phyloP scores from a whole-genome alignment of 2,329 filamentous ascomycete species.

The Aspergillus alliaceus region DNA sequence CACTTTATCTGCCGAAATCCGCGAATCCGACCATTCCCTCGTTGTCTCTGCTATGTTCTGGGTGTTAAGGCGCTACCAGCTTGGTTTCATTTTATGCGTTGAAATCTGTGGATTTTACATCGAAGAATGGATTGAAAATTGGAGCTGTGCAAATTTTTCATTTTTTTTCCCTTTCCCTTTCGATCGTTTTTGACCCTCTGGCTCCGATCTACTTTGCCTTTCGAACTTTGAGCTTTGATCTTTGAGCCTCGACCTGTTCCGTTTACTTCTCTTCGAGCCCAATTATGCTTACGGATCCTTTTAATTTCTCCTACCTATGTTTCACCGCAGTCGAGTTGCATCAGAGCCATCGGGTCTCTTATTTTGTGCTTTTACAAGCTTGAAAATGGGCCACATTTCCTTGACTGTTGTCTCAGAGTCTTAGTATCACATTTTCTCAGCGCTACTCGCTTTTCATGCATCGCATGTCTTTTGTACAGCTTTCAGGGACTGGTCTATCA shows the following conservation, averaged over 20 bases:
- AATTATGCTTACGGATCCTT: slow-evolving; percentile 15
- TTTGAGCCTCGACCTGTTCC: slow-evolving; percentile 17
- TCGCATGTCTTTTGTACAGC: slow-evolving; percentile 9
- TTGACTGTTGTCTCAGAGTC: slow-evolving; percentile 27
- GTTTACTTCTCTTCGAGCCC: slow-evolving; percentile 7
- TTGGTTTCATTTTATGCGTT: slow-evolving; percentile 15
- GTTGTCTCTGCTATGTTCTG: slow-evolving; percentile 14
- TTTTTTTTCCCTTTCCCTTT: not conserved
- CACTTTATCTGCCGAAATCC: not conserved
- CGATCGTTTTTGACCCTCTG: slow-evolving; percentile 10
- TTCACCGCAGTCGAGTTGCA: slow-evolving; percentile 4
- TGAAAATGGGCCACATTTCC: slow-evolving; percentile 27
- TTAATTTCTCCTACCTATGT: slow-evolving; percentile 4
- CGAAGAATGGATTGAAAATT: slow-evolving; percentile 13
- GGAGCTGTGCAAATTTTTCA: slow-evolving; percentile 8
- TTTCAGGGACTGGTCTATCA: slow-evolving; percentile 4
- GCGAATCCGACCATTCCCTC: slow-evolving; percentile 6
- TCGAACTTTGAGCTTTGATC: slow-evolving; percentile 15
- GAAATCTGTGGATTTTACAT: slow-evolving; percentile 14
- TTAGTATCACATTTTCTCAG: slow-evolving; percentile 12
- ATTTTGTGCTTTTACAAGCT: slow-evolving; percentile 26
- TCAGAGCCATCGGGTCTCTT: slow-evolving; percentile 11
- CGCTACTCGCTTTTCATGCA: slow-evolving; percentile 15
- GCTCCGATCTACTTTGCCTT: slow-evolving; percentile 22
- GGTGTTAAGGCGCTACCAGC: slow-evolving; percentile 20